A percentile compares a stretch with the other conserved stretches of the same genome.
phyloP scores from a whole-genome alignment of 2,329 filamentous ascomycete species.

The Phialemonium atrogriseum region DNA sequence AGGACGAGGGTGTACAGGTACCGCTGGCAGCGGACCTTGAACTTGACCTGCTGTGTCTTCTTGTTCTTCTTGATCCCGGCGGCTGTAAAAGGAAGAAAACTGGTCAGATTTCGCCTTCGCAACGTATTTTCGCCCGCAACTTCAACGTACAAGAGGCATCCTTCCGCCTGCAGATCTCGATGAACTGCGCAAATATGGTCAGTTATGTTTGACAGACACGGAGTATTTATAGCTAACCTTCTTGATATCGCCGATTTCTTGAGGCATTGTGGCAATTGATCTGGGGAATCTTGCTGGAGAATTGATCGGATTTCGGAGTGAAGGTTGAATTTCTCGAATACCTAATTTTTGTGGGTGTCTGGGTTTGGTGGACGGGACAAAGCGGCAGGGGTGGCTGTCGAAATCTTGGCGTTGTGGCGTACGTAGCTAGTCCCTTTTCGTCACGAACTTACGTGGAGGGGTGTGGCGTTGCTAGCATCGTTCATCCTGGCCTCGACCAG shows the following conservation, averaged over 20 bases:
- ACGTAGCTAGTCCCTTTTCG: too few relatives aligned
- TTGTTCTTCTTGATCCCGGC: slow-evolving; percentile 95
- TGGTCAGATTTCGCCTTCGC: slow-evolving; percentile 9
- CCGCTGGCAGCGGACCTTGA: slow-evolving; percentile 98
- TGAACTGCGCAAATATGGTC: slow-evolving; percentile 60
- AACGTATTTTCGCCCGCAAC: slow-evolving; percentile 1
- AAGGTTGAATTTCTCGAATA: slow-evolving; percentile 16
- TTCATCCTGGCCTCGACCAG: too few relatives aligned
- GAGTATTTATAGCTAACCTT: slow-evolving; percentile 40
- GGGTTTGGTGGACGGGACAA: slow-evolving; percentile 2
- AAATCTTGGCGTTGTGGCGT: slow-evolving; percentile 3
- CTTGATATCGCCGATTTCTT: slow-evolving; percentile 98
- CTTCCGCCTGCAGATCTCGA: slow-evolving; percentile 99
- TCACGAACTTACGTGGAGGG: too few relatives aligned
- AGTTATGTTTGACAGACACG: slow-evolving; percentile 6
- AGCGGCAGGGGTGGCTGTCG: background rate
- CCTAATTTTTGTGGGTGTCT: slow-evolving; percentile 15
- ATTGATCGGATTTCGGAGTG: slow-evolving; percentile 11
- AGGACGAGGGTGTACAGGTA: slow-evolving; percentile 97
- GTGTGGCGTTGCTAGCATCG: too few relatives aligned
- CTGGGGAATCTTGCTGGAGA: slow-evolving; percentile 15
- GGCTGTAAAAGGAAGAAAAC: slow-evolving; percentile 38
- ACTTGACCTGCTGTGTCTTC: slow-evolving; percentile 90
- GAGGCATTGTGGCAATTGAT: slow-evolving; percentile 77
- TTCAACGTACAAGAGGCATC: slow-evolving; percentile 90